phyloP scores from a whole-genome alignment of 2,329 filamentous ascomycete genomes.

The Alternaria sp. region DNA sequence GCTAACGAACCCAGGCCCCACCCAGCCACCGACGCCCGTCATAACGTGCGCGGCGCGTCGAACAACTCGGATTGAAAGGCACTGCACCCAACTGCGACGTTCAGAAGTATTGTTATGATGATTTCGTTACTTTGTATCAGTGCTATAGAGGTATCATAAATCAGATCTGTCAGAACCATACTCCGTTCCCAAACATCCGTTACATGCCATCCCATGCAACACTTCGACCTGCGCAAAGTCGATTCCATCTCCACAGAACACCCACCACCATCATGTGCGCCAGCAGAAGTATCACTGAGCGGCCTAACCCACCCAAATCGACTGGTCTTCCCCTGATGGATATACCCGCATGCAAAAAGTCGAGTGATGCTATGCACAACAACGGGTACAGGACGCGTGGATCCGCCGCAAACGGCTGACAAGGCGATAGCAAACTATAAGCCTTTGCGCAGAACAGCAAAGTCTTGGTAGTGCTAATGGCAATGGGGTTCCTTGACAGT shows the following conservation, averaged over 20 bases:
- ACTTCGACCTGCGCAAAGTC: constrained; percentile 41
- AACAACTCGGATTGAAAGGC: neutral
- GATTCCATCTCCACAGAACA: constrained; percentile 39
- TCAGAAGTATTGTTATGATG: neutral
- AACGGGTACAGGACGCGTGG: constrained; percentile 71
- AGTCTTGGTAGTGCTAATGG: constrained; percentile 57
- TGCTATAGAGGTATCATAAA: constrained; percentile 13
- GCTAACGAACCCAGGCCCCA: constrained; percentile 20
- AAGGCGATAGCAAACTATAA: constrained; percentile 68
- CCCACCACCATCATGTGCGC: constrained; percentile 57
- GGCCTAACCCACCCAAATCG: constrained; percentile 43
- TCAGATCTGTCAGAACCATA: neutral
- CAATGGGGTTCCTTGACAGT: constrained; percentile 37
- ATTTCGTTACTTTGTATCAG: neutral
- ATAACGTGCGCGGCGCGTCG: neutral
- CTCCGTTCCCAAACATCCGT: neutral
- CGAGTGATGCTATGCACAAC: constrained; percentile 70
- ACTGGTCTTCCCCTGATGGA: constrained; percentile 22
- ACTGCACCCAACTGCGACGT: neutral
- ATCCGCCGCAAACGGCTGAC: constrained; percentile 73
- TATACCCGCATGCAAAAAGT: constrained; percentile 52
- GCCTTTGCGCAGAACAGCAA: constrained; percentile 73
- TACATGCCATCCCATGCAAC: constrained; percentile 26
- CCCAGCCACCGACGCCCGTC: constrained; percentile 1
- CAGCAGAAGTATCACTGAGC: constrained; percentile 52